These are phyloP conservation scores for Talaromyces pinophilus DNA, from an alignment of 2,329 filamentous ascomycete genomes.

Conservation along the genomic window DNA sequence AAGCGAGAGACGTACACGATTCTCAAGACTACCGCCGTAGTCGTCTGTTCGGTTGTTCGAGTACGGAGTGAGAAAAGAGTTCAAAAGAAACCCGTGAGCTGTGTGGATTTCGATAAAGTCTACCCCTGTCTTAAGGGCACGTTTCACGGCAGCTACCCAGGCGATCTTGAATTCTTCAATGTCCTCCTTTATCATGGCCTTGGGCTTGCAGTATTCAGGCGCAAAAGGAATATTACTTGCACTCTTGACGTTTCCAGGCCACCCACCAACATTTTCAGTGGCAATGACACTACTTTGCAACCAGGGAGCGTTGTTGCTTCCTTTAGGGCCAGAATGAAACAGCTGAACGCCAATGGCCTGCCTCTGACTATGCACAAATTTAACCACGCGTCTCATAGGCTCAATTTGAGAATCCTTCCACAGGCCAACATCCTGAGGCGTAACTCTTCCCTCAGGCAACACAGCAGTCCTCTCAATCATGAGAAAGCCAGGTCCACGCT, in stretches of 20 bases:
- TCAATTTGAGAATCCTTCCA: constrained; percentile 41
- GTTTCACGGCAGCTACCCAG: constrained; percentile 50
- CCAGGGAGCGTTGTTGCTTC: constrained; percentile 23
- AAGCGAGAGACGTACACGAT: constrained; percentile 55
- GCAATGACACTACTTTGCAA: neutral
- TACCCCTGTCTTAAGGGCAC: constrained; percentile 58
- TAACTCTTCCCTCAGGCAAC: constrained; percentile 37
- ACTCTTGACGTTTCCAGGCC: neutral
- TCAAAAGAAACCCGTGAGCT: constrained; percentile 54
- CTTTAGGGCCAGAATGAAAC: constrained; percentile 28
- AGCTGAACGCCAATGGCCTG: constrained; percentile 36
- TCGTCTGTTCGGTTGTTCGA: constrained; percentile 52
- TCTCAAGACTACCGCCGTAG: constrained; percentile 55
- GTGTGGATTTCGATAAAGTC: constrained; percentile 55
- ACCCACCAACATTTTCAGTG: neutral
- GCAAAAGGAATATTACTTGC: neutral
- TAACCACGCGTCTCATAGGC: constrained; percentile 33
- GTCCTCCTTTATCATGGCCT: constrained; percentile 39
- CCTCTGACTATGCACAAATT: constrained; percentile 35
- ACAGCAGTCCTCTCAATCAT: constrained; percentile 28
- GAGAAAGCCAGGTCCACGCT: constrained; percentile 23
- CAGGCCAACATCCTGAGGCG: constrained; percentile 39
- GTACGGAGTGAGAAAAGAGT: constrained; percentile 53
- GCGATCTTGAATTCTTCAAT: constrained; percentile 47
- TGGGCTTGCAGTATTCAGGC: neutral